phyloP scores from a whole-genome alignment of 441 rosid species.

The Populus trichocarpa region DNA sequence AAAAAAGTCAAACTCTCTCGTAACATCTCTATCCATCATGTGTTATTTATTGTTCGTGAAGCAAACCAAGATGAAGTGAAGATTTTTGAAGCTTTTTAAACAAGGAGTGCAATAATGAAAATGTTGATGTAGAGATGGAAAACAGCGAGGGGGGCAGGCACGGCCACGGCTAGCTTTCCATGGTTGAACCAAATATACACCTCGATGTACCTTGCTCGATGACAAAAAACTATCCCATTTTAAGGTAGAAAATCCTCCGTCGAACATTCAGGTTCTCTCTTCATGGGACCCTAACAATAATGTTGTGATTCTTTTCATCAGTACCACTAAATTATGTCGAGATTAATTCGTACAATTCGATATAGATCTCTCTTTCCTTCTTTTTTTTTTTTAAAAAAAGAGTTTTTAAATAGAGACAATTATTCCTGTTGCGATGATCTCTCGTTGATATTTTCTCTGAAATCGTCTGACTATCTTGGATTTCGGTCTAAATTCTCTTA shows the following conservation, averaged over 20 bases:
- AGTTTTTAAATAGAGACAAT: too few species aligned
- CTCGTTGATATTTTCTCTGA: too few species aligned
- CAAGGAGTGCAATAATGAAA: not conserved
- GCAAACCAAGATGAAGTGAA: not conserved
- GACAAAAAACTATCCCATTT: slow-evolving; percentile 30
- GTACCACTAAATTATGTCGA: not conserved
- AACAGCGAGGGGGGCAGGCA: not conserved
- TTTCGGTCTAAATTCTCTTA: too few species aligned
- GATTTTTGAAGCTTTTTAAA: not conserved
- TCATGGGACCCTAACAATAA: slow-evolving; percentile 34
- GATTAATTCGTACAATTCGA: not conserved
- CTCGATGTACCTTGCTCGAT: slow-evolving; percentile 1
- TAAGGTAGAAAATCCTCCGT: slow-evolving; percentile 30
- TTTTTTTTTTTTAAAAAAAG: too few species aligned
- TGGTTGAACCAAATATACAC: slow-evolving; percentile 2
- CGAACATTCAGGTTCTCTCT: slow-evolving; percentile 36
- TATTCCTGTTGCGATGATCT: too few species aligned
- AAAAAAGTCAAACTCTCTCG: too few species aligned
- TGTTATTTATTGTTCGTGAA: not conserved
- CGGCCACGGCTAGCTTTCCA: not conserved
- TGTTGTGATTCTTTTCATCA: slow-evolving; percentile 15
- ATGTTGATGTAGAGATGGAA: slow-evolving; percentile 9
- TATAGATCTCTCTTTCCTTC: too few species aligned
- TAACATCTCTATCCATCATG: too few species aligned
- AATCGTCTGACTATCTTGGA: too few species aligned